These are phyloP conservation scores for Ampelomyces quisqualis DNA, from an alignment of 2,329 filamentous ascomycete species.

Conservation along the genomic window DNA sequence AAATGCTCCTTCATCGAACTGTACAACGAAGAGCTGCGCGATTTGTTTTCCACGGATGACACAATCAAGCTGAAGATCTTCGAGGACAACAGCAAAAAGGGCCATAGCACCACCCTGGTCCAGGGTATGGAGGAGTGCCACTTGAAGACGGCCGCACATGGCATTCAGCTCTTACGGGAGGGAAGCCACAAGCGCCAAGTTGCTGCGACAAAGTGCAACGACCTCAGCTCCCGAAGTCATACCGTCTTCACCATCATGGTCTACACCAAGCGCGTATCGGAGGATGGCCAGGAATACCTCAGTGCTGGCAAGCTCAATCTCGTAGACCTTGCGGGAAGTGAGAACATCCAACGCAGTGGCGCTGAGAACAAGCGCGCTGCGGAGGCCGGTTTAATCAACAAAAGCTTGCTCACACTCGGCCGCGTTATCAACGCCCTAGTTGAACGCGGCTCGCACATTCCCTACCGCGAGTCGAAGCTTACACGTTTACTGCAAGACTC, in stretches of 20 bases:
- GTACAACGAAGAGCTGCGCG: conserved; percentile 95
- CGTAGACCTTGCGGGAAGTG: conserved; percentile 93
- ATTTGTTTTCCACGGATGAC: conserved; percentile 81
- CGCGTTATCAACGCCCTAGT: conserved; percentile 97
- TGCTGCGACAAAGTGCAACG: conserved; percentile 99
- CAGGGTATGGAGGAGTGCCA: conserved; percentile 98
- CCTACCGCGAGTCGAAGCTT: conserved; percentile 91
- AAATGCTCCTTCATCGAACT: conserved; percentile 99
- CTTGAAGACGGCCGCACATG: conserved; percentile 79
- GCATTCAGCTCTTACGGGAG: conserved; percentile 82
- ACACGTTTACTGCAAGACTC: conserved; percentile 95
- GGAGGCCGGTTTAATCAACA: conserved; percentile 96
- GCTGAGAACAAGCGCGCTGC: conserved; percentile 97
- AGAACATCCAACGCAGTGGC: conserved; percentile 95
- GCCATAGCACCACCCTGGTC: conserved; percentile 81
- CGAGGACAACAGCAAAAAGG: conserved; percentile 81
- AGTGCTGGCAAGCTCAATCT: conserved; percentile 92
- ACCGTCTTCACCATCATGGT: conserved; percentile 97
- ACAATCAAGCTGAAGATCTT: conserved; percentile 88
- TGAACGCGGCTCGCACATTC: conserved; percentile 85
- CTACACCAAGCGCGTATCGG: conserved; percentile 77
- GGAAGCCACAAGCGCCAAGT: conserved; percentile 95
- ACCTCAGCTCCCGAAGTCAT: conserved; percentile 93
- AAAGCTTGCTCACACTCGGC: conserved; percentile 89
- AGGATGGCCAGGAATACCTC: conserved; percentile 85